phyloP scores from a whole-genome alignment of 2,329 filamentous ascomycete species.

The Diatrype stigma region DNA sequence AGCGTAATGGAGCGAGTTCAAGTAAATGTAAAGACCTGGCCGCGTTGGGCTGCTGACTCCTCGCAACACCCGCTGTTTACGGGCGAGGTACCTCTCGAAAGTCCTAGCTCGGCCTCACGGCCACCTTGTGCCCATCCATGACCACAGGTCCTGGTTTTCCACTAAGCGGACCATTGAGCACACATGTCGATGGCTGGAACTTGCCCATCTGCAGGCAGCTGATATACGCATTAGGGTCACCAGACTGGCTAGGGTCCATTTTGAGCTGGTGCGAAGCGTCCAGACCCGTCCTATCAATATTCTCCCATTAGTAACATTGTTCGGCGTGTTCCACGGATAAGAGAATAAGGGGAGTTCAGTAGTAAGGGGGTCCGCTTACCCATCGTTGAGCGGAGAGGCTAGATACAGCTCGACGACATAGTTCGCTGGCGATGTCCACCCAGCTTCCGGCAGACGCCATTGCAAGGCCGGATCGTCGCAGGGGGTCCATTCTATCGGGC shows the following conservation, averaged over 20 bases:
- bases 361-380: conserved; percentile 13
- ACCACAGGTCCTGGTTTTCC: conserved; percentile 9
- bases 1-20: no score
- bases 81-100: no score
- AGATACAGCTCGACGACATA: conserved; percentile 19
- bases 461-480: conserved; percentile 14
- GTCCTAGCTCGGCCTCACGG: conserved; percentile 12
- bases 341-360: neutral
- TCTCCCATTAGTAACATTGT: conserved; percentile 8
- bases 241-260: conserved; percentile 12
- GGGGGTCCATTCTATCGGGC: conserved; percentile 16
- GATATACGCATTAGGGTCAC: conserved; percentile 17
- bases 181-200: conserved; percentile 20
- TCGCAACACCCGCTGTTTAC: no score
- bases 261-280: conserved; percentile 14
- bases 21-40: no score
- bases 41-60: no score
- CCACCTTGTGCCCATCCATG: conserved; percentile 12
- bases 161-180: conserved; percentile 14
- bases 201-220: conserved; percentile 23
- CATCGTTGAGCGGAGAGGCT: conserved; percentile 9
- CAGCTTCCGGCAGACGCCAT: conserved; percentile 17
- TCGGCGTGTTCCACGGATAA: neutral
- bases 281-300: conserved; percentile 13
- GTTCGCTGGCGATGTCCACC: conserved; percentile 16